Conservation (phyloP, 1,139 yeast species). For the Yarrowia galli region DNA sequence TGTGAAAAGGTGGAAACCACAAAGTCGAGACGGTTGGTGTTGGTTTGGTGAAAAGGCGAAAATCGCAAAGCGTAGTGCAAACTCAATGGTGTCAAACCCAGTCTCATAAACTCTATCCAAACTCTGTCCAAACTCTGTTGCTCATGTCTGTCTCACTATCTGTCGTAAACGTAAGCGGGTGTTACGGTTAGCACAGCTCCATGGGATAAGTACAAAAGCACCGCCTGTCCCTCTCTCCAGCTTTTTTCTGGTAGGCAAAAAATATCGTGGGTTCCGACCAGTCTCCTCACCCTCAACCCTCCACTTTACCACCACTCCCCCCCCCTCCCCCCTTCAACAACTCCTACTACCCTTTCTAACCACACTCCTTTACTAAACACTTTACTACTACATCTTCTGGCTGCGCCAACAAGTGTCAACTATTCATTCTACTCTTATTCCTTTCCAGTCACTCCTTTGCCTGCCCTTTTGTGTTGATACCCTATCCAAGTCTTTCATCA, state of each 20-base stretch:
- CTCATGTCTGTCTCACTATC: constrained; percentile 35
- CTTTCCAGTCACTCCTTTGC: constrained; percentile 38
- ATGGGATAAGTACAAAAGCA: constrained; percentile 35
- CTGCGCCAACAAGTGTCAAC: constrained; percentile 5
- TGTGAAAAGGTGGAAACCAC: constrained; percentile 20
- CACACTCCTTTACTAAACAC: constrained; percentile 1
- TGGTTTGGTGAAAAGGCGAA: not conserved
- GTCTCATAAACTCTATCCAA: not conserved
- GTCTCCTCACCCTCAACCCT: constrained; percentile 26
- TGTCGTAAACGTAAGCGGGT: constrained; percentile 36
- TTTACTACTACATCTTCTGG: constrained; percentile 2
- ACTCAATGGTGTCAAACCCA: constrained; percentile 9
- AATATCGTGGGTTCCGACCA: constrained; percentile 25
- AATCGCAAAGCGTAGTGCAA: not conserved
- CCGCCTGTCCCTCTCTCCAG: constrained; percentile 30
- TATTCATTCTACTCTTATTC: constrained; percentile 1
- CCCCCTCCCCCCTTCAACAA: constrained; percentile 2
- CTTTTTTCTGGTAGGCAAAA: constrained; percentile 27
- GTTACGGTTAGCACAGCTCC: constrained; percentile 20
- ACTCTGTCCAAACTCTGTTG: constrained; percentile 31
- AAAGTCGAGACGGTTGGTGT: not conserved
- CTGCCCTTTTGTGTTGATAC: constrained; percentile 27
- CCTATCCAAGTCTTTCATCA: not conserved
- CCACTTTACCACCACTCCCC: not conserved
- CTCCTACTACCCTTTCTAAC: constrained; percentile 1